Conservation (phyloP, 306 rosid genomes). For the Acacia acuminata region DNA sequence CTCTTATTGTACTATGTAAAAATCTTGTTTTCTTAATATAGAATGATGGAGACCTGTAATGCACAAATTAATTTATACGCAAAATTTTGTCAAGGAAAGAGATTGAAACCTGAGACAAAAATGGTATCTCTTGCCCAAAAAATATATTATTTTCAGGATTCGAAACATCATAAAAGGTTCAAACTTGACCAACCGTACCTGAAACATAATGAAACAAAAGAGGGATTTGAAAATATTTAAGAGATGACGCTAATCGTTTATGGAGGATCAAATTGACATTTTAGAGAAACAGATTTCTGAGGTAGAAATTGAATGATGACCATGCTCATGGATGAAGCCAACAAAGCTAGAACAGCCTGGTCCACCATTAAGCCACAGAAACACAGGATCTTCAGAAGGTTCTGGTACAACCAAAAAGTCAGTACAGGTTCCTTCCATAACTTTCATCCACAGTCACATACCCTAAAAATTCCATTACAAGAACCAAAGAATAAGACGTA, state of each 20-base stretch:
- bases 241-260: not conserved
- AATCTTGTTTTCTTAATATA: constrained; percentile 46
- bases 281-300: not conserved
- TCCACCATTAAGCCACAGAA: constrained; percentile 98
- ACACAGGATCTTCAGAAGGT: constrained; percentile 82
- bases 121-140: not conserved
- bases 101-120: not conserved
- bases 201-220: constrained; percentile 28
- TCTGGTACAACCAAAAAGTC: constrained; percentile 73
- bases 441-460: constrained; percentile 30
- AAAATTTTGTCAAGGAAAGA: not conserved
- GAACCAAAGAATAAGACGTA: not conserved
- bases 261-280: not conserved
- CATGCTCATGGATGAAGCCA: constrained; percentile 87
- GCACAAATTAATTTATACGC: constrained; percentile 23
- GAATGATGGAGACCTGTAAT: constrained; percentile 74
- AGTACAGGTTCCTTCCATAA: constrained; percentile 70
- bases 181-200: constrained; percentile 91
- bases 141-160: not conserved
- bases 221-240: not conserved
- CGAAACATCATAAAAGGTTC: constrained; percentile 6
- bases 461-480: constrained; percentile 1
- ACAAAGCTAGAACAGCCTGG: constrained; percentile 96
- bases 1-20: constrained; percentile 25
- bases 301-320: constrained; percentile 36